Percentiles rank a stretch among this genome's conserved stretches.
Conservation (phyloP, 768 basidiomycete species). For the Boletus reticuloceps region DNA sequence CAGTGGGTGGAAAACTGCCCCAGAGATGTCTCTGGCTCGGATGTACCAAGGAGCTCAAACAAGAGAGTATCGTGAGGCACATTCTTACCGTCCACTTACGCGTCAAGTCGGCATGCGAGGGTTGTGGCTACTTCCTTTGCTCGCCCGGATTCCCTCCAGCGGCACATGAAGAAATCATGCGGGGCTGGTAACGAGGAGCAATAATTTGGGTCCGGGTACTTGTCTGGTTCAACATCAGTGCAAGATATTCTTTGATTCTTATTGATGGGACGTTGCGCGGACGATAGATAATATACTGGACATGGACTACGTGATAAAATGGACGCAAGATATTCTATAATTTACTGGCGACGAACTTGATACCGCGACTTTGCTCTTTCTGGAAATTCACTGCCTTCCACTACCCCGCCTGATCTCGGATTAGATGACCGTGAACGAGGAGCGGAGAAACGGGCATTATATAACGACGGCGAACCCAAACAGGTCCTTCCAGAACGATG, state of each 20-base stretch:
- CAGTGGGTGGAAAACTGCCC: constrained; percentile 1
- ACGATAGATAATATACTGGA: no score
- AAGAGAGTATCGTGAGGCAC: constrained; percentile 25
- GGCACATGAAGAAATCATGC: constrained; percentile 22
- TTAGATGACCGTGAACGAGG: background rate
- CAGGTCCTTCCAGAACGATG: background rate
- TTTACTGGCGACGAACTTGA: background rate
- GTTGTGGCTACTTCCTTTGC: constrained; percentile 26
- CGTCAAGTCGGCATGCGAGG: constrained; percentile 6
- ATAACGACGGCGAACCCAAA: background rate
- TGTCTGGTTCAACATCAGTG: no score
- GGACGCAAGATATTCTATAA: no score
- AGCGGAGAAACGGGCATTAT: background rate
- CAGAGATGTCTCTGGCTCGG: constrained; percentile 16
- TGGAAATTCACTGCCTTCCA: no score
- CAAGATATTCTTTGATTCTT: no score
- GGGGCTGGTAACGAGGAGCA: background rate
- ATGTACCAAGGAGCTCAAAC: constrained; percentile 23
- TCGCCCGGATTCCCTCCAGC: constrained; percentile 25
- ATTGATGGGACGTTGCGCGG: no score
- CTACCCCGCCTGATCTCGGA: background rate
- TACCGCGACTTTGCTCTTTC: no score
- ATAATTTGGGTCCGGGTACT: background rate
- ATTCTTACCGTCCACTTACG: constrained; percentile 22
- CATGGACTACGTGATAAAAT: no score